Evolutionary conservation across 345 rosid species (phyloP).

Genomic region (Arabis hirsuta): DNA sequence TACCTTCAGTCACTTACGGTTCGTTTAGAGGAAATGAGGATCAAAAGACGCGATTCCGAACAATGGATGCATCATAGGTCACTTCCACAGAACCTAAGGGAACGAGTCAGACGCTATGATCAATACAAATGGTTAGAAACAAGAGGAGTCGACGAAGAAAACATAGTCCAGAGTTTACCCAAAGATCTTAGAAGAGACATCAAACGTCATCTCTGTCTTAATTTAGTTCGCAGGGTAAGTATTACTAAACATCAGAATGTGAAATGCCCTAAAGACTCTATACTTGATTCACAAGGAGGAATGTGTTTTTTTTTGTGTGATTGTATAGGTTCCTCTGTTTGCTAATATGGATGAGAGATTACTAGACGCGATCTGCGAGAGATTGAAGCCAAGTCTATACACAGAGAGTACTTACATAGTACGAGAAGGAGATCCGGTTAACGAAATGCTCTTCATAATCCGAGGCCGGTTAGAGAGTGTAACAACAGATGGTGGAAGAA

Average conservation of each 20-base stretch:
- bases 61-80: conserved; percentile 88
- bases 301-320: background rate
- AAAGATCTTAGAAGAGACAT: conserved; percentile 89
- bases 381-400: conserved; percentile 79
- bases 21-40: conserved; percentile 93
- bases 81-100: conserved; percentile 62
- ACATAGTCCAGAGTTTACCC: conserved; percentile 68
- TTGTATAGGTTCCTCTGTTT: conserved; percentile 77
- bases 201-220: conserved; percentile 85
- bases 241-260: background rate
- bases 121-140: conserved; percentile 60
- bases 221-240: conserved; percentile 83
- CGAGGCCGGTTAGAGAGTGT: conserved; percentile 84
- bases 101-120: conserved; percentile 55
- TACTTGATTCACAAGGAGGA: conserved; percentile 7
- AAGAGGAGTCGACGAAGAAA: conserved; percentile 55
- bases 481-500: conserved; percentile 91
- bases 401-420: conserved; percentile 73
- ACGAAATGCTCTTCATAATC: conserved; percentile 86
- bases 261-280: background rate
- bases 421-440: conserved; percentile 88
- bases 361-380: conserved; percentile 88
- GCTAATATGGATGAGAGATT: conserved; percentile 88
- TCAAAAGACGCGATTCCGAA: conserved; percentile 64
- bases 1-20: conserved; percentile 78